phyloP scores from a whole-genome alignment of 805 yeast genomes.

The Kodamaea leandrae region DNA sequence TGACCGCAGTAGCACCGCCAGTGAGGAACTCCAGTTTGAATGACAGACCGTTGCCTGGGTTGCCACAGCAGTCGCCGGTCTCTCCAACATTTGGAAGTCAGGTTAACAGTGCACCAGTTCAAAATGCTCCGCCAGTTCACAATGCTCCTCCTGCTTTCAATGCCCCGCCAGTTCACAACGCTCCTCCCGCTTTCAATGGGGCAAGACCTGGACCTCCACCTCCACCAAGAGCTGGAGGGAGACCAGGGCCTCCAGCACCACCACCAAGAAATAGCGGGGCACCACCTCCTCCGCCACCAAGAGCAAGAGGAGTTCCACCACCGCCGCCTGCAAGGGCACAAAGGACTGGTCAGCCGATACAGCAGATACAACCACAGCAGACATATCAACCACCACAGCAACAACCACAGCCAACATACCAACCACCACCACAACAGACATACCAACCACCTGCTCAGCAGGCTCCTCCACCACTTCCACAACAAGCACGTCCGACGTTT shows the following conservation, averaged over 20 bases:
- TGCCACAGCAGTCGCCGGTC: too few species aligned
- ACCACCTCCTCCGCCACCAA: slow-evolving; percentile 17
- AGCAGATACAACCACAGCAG: slow-evolving; percentile 1
- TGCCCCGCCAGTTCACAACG: slow-evolving; percentile 3
- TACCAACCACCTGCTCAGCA: slow-evolving; percentile 10
- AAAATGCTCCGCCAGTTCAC: slow-evolving; percentile 12
- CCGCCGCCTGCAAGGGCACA: slow-evolving; percentile 29
- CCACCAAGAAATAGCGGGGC: slow-evolving; percentile 20
- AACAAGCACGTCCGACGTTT: slow-evolving; percentile 10
- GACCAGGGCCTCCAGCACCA: slow-evolving; percentile 12
- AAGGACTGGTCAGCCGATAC: slow-evolving; percentile 10
- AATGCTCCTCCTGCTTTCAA: slow-evolving; percentile 1
- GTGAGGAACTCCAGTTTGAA: slow-evolving; percentile 21
- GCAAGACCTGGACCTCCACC: slow-evolving; percentile 18
- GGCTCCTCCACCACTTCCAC: slow-evolving; percentile 15
- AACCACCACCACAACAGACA: slow-evolving; percentile 16
- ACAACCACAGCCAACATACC: slow-evolving; percentile 12
- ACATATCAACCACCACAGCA: slow-evolving; percentile 1
- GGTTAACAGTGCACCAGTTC: background rate
- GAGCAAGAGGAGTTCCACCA: slow-evolving; percentile 20
- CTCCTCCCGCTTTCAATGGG: slow-evolving; percentile 17
- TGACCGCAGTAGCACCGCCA: slow-evolving; percentile 29
- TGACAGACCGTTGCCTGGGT: slow-evolving; percentile 12
- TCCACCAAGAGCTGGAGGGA: slow-evolving; percentile 10
- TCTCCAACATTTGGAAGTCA: background rate